Evolutionary conservation across 805 yeast genomes (phyloP), one percentile per base, ranked within the genome.

Genomic region (Priceomyces melissophilus): DNA sequence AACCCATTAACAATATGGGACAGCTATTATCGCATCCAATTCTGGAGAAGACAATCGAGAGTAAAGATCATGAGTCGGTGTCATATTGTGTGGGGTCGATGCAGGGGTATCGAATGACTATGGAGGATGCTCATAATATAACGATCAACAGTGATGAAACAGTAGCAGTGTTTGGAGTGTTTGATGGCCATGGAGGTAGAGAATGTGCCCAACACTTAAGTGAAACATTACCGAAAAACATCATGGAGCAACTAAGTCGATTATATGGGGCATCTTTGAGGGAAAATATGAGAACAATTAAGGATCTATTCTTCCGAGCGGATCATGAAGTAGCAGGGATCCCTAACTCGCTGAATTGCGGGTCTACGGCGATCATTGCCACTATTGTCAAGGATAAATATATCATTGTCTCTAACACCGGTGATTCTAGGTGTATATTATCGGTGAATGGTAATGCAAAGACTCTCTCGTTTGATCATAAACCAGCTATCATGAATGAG

Each of bases 111-210:
- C 61, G 91, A 39, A 63, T 79, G 52, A 72, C 83, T 4, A 86
- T 84, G 79, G 91, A 84, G 54, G 91, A 84, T 61, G 85, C 88
- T 3, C 84, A 81, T 58, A 71, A 78, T 45, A 75, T 79, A 14
- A 53, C 71, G 31, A 66, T 75, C 35, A 73, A 68, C 43, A 73
- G 69, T 37, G 69, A 66, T 44, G 69, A 65, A 26, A 35, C 62
- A 10, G 47, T 65, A 23, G 65, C 76, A 10, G 71, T 84, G 2
- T 83, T 81, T 57, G 88, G 84, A 0, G 84, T 85, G 1, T 85
- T 82, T 60, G 95, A 85, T 60, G 95, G 95, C 2, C 95, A 85
- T 58, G 95, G 95, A 2, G 90, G 91, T 11, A 68, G 74, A 4
- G 73, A 74, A 17, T 73, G 84, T 15, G 80, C 90, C 1, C 70